A percentile compares a stretch with the other conserved stretches of the same genome.
Conservation (phyloP, 2,329 filamentous ascomycete genomes). For the Neoarthrinium moseri region DNA sequence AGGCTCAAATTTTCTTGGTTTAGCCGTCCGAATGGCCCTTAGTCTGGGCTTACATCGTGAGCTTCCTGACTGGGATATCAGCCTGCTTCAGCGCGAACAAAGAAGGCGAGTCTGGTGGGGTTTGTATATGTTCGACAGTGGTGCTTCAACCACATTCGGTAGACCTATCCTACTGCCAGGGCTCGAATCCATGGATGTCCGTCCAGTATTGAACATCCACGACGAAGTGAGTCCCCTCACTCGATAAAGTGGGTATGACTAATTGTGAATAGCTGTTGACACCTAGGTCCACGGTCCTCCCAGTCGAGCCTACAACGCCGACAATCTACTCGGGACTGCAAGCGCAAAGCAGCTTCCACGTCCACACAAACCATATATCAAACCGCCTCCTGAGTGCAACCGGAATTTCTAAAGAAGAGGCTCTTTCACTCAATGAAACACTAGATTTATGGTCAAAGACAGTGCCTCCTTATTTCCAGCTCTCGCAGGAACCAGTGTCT, state of each 20-base stretch:
- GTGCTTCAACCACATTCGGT: conserved; percentile 44
- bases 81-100: conserved; percentile 33
- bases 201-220: conserved; percentile 25
- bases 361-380: conserved; percentile 30
- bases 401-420: conserved; percentile 22
- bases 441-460: conserved; percentile 25
- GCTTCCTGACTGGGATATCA: conserved; percentile 30
- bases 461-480: conserved; percentile 24
- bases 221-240: conserved; percentile 18
- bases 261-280: conserved; percentile 18
- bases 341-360: conserved; percentile 26
- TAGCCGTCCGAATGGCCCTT: neutral
- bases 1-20: conserved; percentile 23
- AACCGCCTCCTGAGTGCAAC: conserved; percentile 25
- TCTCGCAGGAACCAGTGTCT: conserved; percentile 12
- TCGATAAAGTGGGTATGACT: neutral
- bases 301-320: conserved; percentile 18
- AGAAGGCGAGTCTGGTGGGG: conserved; percentile 41
- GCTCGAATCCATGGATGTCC: conserved; percentile 27
- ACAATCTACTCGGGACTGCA: conserved; percentile 28
- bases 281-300: conserved; percentile 18
- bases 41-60: conserved; percentile 46
- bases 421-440: conserved; percentile 20
- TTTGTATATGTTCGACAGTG: conserved; percentile 43
- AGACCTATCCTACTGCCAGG: conserved; percentile 26